phyloP scores from a whole-genome alignment of 805 yeast species.

The Lipomyces anomalus region DNA sequence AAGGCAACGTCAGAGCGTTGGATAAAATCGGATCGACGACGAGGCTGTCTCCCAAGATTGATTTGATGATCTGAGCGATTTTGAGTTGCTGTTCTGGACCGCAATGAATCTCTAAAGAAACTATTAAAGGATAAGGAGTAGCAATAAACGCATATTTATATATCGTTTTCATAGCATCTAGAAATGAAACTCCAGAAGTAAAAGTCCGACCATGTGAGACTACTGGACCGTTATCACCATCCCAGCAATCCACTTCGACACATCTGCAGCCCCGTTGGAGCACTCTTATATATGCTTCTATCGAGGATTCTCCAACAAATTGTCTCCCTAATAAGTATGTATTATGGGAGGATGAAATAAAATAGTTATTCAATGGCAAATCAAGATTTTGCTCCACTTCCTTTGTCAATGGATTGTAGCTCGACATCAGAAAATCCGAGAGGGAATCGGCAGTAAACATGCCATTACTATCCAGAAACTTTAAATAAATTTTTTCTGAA shows the following conservation, averaged over 20 bases:
- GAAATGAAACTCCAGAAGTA: slow-evolving; percentile 64
- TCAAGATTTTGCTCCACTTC: slow-evolving; percentile 40
- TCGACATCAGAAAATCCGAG: slow-evolving; percentile 37
- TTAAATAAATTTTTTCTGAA: slow-evolving; percentile 36
- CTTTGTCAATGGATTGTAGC: slow-evolving; percentile 25
- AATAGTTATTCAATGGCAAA: slow-evolving; percentile 77
- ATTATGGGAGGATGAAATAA: slow-evolving; percentile 88
- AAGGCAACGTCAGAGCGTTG: slow-evolving; percentile 45
- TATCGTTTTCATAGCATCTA: slow-evolving; percentile 65
- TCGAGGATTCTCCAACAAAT: slow-evolving; percentile 77
- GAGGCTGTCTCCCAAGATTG: slow-evolving; percentile 55
- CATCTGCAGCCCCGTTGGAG: slow-evolving; percentile 91
- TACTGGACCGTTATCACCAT: slow-evolving; percentile 60
- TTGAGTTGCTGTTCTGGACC: slow-evolving; percentile 57
- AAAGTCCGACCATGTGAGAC: slow-evolving; percentile 88
- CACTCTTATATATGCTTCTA: slow-evolving; percentile 82
- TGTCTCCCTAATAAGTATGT: slow-evolving; percentile 88
- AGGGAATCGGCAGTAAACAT: slow-evolving; percentile 32
- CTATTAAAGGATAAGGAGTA: slow-evolving; percentile 75
- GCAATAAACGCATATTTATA: slow-evolving; percentile 84
- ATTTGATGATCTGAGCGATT: slow-evolving; percentile 48
- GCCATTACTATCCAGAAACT: slow-evolving; percentile 32
- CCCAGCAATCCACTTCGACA: slow-evolving; percentile 95
- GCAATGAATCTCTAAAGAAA: slow-evolving; percentile 85
- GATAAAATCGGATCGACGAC: slow-evolving; percentile 39